Conservation (phyloP, 768 basidiomycete species). For the Ramaria sp. region DNA sequence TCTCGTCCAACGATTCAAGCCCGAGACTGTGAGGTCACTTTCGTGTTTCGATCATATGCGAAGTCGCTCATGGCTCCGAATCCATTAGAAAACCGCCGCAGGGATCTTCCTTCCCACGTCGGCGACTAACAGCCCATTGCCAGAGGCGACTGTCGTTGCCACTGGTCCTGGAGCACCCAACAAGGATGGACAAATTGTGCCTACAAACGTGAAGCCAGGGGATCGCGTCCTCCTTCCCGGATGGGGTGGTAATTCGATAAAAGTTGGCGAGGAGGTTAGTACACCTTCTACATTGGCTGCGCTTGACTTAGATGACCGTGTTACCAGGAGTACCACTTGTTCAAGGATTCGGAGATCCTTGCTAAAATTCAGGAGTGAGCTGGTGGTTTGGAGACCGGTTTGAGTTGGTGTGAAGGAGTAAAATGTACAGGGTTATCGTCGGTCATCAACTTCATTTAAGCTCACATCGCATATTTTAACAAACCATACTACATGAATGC, state of each 20-base stretch:
- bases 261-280: constrained; percentile 91
- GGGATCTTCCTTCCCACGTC: constrained; percentile 95
- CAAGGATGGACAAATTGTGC: constrained; percentile 70
- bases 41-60: neutral
- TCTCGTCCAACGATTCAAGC: constrained; percentile 94
- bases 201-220: constrained; percentile 73
- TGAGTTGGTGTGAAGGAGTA: neutral
- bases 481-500: neutral
- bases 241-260: constrained; percentile 94
- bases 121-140: constrained; percentile 74
- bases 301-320: constrained; percentile 3
- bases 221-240: constrained; percentile 91
- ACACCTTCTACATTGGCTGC: neutral
- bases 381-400: neutral
- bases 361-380: constrained; percentile 88
- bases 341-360: constrained; percentile 90
- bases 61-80: neutral
- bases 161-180: constrained; percentile 90
- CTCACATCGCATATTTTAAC: constrained; percentile 1
- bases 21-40: constrained; percentile 65
- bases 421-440: neutral
- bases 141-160: constrained; percentile 94
- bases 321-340: constrained; percentile 82
- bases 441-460: neutral
- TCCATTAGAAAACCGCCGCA: constrained; percentile 83